Evolutionary conservation across 1,139 yeast genomes (phyloP).

Genomic region (Kodamaea plutei): DNA sequence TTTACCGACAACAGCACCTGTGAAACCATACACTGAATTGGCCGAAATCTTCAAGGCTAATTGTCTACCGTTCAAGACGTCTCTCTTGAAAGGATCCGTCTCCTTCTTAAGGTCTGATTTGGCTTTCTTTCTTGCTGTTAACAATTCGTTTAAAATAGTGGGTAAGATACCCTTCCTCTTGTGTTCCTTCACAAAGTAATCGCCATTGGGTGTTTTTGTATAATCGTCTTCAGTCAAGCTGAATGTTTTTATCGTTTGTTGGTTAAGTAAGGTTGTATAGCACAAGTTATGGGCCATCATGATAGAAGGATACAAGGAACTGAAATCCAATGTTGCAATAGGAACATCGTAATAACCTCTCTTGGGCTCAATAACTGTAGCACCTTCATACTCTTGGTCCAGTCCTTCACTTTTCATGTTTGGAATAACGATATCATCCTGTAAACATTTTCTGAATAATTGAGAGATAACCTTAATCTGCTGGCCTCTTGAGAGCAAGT

Average conservation of each 20-base stretch:
- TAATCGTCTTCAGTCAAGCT: constrained; percentile 71
- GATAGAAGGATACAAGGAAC: constrained; percentile 94
- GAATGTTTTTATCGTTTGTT: constrained; percentile 63
- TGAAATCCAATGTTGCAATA: constrained; percentile 95
- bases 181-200: constrained; percentile 73
- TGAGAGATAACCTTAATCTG: constrained; percentile 97
- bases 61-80: constrained; percentile 95
- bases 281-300: constrained; percentile 99
- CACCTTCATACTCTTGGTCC: constrained; percentile 96
- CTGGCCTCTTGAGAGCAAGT: constrained; percentile 86
- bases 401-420: constrained; percentile 80
- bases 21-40: constrained; percentile 96
- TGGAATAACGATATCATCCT: constrained; percentile 84
- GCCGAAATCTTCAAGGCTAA: constrained; percentile 95
- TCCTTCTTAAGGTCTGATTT: constrained; percentile 87
- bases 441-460: constrained; percentile 83
- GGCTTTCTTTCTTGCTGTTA: constrained; percentile 90
- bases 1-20: constrained; percentile 98
- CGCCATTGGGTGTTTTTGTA: constrained; percentile 87
- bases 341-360: constrained; percentile 97
- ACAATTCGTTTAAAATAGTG: constrained; percentile 80
- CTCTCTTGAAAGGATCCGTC: constrained; percentile 88
- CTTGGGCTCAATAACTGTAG: constrained; percentile 94
- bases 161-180: constrained; percentile 85
- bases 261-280: constrained; percentile 80